Conservation (phyloP, 805 yeast genomes). For the Blastobotrys terrestris region DNA sequence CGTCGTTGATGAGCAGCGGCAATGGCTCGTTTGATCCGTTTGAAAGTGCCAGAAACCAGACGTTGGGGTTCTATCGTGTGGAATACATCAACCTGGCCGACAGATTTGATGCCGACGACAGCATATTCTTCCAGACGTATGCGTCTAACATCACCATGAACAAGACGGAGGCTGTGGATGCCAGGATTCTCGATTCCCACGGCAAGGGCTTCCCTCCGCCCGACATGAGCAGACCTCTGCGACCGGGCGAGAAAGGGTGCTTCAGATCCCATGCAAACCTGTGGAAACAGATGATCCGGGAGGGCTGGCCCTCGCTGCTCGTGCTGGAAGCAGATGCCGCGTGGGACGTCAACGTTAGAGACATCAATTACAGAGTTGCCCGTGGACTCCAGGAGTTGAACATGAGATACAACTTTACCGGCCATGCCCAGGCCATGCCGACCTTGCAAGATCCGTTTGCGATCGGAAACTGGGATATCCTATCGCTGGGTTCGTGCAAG, state of each 20-base stretch:
- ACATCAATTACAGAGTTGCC: slow-evolving; percentile 2
- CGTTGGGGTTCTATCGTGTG: slow-evolving; percentile 13
- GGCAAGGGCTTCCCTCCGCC: slow-evolving; percentile 10
- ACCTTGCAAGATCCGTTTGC: slow-evolving; percentile 12
- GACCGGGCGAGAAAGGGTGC: slow-evolving; percentile 4
- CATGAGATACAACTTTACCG: slow-evolving; percentile 1
- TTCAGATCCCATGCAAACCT: slow-evolving; percentile 13
- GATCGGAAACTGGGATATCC: slow-evolving; percentile 10
- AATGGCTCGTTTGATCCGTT: too few species aligned
- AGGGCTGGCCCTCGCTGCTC: slow-evolving; percentile 6
- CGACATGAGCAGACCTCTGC: not conserved
- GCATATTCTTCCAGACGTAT: slow-evolving; percentile 8
- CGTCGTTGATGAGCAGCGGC: too few species aligned
- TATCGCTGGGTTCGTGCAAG: slow-evolving; percentile 8
- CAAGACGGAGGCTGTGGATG: slow-evolving; percentile 3
- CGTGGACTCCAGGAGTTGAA: slow-evolving; percentile 9
- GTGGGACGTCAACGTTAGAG: slow-evolving; percentile 11
- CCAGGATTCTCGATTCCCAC: not conserved
- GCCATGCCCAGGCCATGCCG: not conserved
- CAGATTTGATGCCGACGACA: slow-evolving; percentile 12
- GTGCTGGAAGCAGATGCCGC: slow-evolving; percentile 15
- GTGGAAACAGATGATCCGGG: slow-evolving; percentile 11
- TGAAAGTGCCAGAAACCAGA: slow-evolving; percentile 4
- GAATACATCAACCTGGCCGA: slow-evolving; percentile 9
- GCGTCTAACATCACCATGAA: slow-evolving; percentile 5